Base-by-base conservation (phyloP, 306 rosid species). In the Begonia masoniana region DNA sequence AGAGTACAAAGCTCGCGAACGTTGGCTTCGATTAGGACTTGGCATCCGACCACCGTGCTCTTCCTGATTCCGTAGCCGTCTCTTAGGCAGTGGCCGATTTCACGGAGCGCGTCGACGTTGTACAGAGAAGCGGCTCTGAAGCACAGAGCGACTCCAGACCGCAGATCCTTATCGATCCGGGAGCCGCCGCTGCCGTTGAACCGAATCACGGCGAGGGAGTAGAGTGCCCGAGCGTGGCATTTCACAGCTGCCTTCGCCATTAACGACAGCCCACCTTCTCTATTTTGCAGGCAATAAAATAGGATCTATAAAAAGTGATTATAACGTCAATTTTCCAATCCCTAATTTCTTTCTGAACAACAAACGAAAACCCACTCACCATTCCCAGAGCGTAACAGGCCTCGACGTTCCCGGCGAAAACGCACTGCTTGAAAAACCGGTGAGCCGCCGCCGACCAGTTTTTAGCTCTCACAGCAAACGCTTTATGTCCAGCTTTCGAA, bases 101-200 rank as follows among this genome's bases (percentile, higher is more conserved):
- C 97, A 1, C 96, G 84, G 0, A 91, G 85, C 45, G 88, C 96
- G 71, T 78, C 92, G 13, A 85, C 71, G 62, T 85, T 94, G 9
- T 96, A 91, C 3, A 83, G 76, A 3, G 45, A 58, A 1, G 94
- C 83, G 6, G 97, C 96, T 46, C 92, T 79, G 9, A 77, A 75
- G 23, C 92, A 91, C 4, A 91, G 54, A 8, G 94, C 78, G 10
- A 83, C 92, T 15, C 94, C 96, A 2, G 92, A 89, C 23, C 75
- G 65, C 13, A 82, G 80, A 51, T 89, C 85, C 54, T 78, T 89
- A 15, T 71, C 80, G 2, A 54, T 60, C 49, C 81, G 85, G 0
- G 78, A 54, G 1, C 83, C 85, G 1, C 97, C 97, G 58, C 97
- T 89, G 2, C 97, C 97, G 79, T 89, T 89, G 62, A 89, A 85